Evolutionary conservation across 2,329 filamentous ascomycete species (phyloP).

Genomic region (Cladophialophora exuberans): DNA sequence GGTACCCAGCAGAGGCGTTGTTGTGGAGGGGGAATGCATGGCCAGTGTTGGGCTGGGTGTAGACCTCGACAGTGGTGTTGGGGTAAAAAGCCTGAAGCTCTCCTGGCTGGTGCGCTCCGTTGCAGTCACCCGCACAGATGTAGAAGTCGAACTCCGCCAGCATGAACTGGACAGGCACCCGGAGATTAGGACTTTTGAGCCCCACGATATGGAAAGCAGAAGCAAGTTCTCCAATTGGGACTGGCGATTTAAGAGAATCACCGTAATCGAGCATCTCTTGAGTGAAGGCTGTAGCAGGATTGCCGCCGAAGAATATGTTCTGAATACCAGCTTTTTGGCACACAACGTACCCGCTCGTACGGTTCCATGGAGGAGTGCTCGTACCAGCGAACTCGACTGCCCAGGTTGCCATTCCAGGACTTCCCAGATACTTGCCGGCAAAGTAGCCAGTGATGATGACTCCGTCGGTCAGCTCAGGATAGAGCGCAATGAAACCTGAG

Average conservation of each 20-base stretch:
- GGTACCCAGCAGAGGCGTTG: slow-evolving; percentile 41
- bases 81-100: slow-evolving; percentile 35
- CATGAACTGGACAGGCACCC: slow-evolving; percentile 40
- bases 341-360: slow-evolving; percentile 21
- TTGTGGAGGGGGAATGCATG: slow-evolving; percentile 42
- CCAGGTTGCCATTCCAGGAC: slow-evolving; percentile 19
- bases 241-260: slow-evolving; percentile 27
- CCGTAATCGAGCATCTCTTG: slow-evolving; percentile 27
- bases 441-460: slow-evolving; percentile 45
- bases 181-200: slow-evolving; percentile 35
- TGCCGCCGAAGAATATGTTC: slow-evolving; percentile 27
- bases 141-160: slow-evolving; percentile 40
- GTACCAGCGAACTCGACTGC: slow-evolving; percentile 20
- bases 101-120: slow-evolving; percentile 26
- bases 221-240: slow-evolving; percentile 27
- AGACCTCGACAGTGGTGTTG: slow-evolving; percentile 35
- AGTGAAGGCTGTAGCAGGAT: slow-evolving; percentile 26
- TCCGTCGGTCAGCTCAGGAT: slow-evolving; percentile 41
- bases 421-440: slow-evolving; percentile 31
- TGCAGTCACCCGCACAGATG: slow-evolving; percentile 45
- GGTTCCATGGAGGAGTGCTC: slow-evolving; percentile 6
- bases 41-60: slow-evolving; percentile 43
- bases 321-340: slow-evolving; percentile 27
- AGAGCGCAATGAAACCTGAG: slow-evolving; percentile 37
- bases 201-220: slow-evolving; percentile 31